Base-by-base conservation (phyloP, 257 asterid species). In the Plantago major region DNA sequence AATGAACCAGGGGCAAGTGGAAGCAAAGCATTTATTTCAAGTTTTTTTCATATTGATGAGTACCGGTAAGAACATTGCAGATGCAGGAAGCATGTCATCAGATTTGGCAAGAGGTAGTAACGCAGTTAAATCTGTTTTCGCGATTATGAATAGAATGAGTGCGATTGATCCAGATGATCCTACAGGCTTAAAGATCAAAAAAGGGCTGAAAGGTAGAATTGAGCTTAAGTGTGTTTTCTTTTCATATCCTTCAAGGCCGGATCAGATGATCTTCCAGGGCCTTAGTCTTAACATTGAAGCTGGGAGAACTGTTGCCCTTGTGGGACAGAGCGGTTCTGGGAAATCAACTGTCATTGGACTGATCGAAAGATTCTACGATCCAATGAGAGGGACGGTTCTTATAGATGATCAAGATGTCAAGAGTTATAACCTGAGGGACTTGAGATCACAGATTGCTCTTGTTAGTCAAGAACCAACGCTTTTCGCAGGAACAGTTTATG, bases 321-420 rank as follows among this genome's bases (percentile, higher is more conserved):
- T 88, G 0, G 95, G 96, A 38, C 81, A 73, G 26, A 88, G 96
- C 57, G 96, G 96, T 33, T 85, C 95, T 0, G 95, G 96, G 0
- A 88, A 88, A 77, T 88, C 96, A 10, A 88, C 96, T 0, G 54
- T 85, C 18, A 76, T 88, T 8, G 88, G 85, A 6, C 56, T 85
- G 67, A 77, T 85, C 1, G 96, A 88, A 58, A 77, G 96, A 42
- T 88, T 83, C 70, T 88, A 85, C 3, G 94, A 88, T 68, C 89
- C 96, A 1, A 70, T 78, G 26, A 76, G 69, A 45, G 96, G 95
- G n/a, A 77, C 64, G 0, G 64, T 88, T 9, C 45, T 79, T 6
- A 78, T 88, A 17, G 95, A 88, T 45, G 84, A 76, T 17, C 66
- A 28, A 15, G 95, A 88, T 37, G 65, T 88, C 67, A 83, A 61